These are phyloP conservation scores for Colletotrichum sp. DNA, from an alignment of 2,329 filamentous ascomycete genomes.

Conservation along the genomic window DNA sequence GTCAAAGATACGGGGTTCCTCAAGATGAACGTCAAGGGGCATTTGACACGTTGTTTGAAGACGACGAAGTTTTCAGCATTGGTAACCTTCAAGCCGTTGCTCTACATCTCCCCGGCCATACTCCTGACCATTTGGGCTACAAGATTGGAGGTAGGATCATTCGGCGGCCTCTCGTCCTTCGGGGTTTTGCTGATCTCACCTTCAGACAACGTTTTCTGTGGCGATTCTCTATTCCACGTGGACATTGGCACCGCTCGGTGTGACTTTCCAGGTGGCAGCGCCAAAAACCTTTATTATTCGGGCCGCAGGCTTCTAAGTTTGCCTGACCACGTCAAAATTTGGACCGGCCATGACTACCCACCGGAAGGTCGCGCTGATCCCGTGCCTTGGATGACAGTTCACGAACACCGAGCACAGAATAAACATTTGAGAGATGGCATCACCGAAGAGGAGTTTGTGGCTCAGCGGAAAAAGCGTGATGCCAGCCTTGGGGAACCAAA, in stretches of 20 bases:
- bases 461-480: conserved; percentile 48
- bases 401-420: conserved; percentile 49
- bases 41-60: conserved; percentile 59
- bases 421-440: conserved; percentile 51
- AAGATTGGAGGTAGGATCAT: conserved; percentile 48
- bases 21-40: conserved; percentile 45
- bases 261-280: conserved; percentile 60
- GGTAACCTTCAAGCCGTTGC: conserved; percentile 50
- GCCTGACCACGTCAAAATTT: conserved; percentile 50
- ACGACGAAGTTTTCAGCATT: conserved; percentile 58
- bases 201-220: conserved; percentile 52
- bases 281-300: conserved; percentile 47
- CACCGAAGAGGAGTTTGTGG: conserved; percentile 48
- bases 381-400: conserved; percentile 47
- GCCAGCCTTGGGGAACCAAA: conserved; percentile 45
- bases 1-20: conserved; percentile 50
- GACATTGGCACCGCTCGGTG: conserved; percentile 59
- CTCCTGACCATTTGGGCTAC: conserved; percentile 66
- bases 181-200: neutral
- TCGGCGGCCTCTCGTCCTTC: neutral
- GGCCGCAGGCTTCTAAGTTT: conserved; percentile 46
- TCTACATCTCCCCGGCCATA: conserved; percentile 65
- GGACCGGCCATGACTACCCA: conserved; percentile 62
- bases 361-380: conserved; percentile 36
- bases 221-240: conserved; percentile 57